phyloP scores from a whole-genome alignment of 495 filamentous ascomycete genomes.

The Thermochaetoides thermophila region DNA sequence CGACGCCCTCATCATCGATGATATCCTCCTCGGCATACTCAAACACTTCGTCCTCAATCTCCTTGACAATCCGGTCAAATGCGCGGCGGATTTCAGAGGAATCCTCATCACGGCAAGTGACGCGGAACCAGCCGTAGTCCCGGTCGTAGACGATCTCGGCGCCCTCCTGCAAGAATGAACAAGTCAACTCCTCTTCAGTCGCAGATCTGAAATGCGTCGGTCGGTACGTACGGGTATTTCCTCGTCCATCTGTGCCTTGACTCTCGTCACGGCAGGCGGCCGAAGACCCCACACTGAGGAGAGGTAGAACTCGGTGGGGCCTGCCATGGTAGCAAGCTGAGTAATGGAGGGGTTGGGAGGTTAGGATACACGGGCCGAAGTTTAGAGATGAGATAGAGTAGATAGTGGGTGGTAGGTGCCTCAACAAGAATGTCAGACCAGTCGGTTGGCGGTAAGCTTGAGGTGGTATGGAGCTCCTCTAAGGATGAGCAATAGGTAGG shows the following conservation, averaged over 20 bases:
- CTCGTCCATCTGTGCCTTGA: constrained; percentile 1
- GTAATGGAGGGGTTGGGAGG: neutral
- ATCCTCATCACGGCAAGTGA: constrained; percentile 19
- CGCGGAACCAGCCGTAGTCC: constrained; percentile 12
- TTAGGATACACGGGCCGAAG: neutral
- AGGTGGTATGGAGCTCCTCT: no score
- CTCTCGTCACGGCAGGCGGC: constrained; percentile 15
- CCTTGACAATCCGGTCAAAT: constrained; percentile 5
- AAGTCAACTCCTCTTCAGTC: no score
- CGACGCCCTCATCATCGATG: constrained; percentile 5
- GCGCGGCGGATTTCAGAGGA: constrained; percentile 7
- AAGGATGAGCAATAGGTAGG: no score
- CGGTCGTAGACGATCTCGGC: constrained; percentile 19
- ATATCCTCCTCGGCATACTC: constrained; percentile 11
- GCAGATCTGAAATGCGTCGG: no score
- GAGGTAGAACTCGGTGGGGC: constrained; percentile 15
- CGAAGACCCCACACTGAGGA: constrained; percentile 19
- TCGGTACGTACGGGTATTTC: neutral
- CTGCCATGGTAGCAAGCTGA: neutral
- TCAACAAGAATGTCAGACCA: neutral
- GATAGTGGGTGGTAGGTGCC: neutral
- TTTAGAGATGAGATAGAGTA: neutral
- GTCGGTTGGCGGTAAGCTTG: no score
- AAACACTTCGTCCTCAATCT: constrained; percentile 11
- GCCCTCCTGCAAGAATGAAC: constrained; percentile 3